phyloP scores from a whole-genome alignment of 441 rosid genomes.

The Pelargonium cotyledonis region DNA sequence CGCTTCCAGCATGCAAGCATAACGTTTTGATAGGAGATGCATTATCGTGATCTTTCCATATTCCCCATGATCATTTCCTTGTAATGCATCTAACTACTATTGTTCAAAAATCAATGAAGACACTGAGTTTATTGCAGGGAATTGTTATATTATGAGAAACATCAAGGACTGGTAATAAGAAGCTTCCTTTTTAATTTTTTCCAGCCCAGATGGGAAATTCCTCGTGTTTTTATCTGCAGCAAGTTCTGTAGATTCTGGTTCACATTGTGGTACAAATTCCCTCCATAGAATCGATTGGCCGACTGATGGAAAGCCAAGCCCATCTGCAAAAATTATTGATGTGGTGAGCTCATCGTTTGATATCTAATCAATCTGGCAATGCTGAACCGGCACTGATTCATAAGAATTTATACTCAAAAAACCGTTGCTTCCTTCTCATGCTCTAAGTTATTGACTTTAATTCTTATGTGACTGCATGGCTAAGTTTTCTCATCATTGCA shows the following conservation, averaged over 20 bases:
- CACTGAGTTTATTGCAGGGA: too few species aligned
- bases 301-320: constrained; percentile 37
- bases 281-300: constrained; percentile 84
- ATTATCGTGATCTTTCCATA: neutral
- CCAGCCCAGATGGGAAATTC: constrained; percentile 80
- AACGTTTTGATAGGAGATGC: neutral
- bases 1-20: neutral
- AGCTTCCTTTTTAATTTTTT: constrained; percentile 18
- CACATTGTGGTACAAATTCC: constrained; percentile 65
- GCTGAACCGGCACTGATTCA: too few species aligned
- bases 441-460: too few species aligned
- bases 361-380: neutral
- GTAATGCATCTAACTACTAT: too few species aligned
- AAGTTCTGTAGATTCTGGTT: constrained; percentile 76
- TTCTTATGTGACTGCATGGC: too few species aligned
- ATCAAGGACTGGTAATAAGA: constrained; percentile 15
- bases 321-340: constrained; percentile 43
- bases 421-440: too few species aligned
- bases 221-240: constrained; percentile 72
- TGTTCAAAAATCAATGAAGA: too few species aligned
- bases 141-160: neutral
- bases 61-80: neutral
- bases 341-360: constrained; percentile 47
- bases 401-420: too few species aligned
- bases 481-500: too few species aligned